Conservation (phyloP, 2,329 filamentous ascomycete genomes). For the Magnaporthiopsis rhizophila region DNA sequence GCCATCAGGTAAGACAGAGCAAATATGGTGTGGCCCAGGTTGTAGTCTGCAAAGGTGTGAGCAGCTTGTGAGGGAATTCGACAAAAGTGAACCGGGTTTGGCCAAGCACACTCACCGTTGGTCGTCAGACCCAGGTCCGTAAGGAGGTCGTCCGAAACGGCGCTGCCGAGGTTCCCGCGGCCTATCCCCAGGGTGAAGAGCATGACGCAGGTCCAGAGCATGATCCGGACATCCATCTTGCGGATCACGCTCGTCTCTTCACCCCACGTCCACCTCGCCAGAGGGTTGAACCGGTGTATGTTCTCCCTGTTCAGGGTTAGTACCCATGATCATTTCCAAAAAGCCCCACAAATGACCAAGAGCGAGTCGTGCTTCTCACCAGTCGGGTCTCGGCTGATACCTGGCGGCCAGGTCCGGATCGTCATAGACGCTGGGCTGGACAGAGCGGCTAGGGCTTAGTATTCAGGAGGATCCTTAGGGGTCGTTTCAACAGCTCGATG, state of each 20-base stretch:
- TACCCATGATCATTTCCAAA: constrained; percentile 10
- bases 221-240: constrained; percentile 36
- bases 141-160: constrained; percentile 26
- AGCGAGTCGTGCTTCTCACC: constrained; percentile 13
- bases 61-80: constrained; percentile 13
- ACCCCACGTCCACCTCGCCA: constrained; percentile 32
- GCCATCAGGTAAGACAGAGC: constrained; percentile 44
- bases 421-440: constrained; percentile 27
- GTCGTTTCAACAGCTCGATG: neutral
- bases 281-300: constrained; percentile 37
- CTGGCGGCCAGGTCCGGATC: constrained; percentile 26
- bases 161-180: constrained; percentile 27
- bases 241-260: constrained; percentile 30
- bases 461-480: neutral
- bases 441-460: no score
- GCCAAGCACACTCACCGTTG: constrained; percentile 14
- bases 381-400: constrained; percentile 24
- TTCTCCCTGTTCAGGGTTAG: constrained; percentile 25
- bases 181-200: constrained; percentile 29
- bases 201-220: constrained; percentile 29
- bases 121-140: constrained; percentile 22
- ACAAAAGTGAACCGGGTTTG: no score
- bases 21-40: constrained; percentile 48
- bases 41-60: constrained; percentile 30
- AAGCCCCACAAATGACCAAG: neutral